Conservation (phyloP, 768 basidiomycete species). For the Epithele typhae region DNA sequence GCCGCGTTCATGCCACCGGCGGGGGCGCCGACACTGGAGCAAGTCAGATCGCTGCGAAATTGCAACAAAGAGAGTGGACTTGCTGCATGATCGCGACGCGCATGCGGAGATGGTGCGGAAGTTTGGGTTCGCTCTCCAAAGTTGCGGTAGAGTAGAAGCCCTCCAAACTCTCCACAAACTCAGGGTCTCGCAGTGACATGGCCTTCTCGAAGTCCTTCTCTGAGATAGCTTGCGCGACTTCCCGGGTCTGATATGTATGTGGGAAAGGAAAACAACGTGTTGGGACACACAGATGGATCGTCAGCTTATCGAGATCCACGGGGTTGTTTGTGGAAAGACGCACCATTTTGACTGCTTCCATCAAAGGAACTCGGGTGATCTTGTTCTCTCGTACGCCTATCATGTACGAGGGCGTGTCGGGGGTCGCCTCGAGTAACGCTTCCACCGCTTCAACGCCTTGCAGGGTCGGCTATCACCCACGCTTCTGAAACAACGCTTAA, state of each 20-base stretch:
- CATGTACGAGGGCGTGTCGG: constrained; percentile 94
- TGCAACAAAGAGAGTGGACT: constrained; percentile 26
- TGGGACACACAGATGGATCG: neutral
- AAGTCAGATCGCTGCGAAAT: neutral
- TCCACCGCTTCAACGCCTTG: constrained; percentile 94
- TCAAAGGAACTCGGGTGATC: constrained; percentile 83
- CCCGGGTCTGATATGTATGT: constrained; percentile 60
- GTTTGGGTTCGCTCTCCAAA: constrained; percentile 36
- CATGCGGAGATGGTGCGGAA: constrained; percentile 46
- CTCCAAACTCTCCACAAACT: constrained; percentile 82
- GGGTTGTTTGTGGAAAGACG: neutral
- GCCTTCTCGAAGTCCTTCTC: constrained; percentile 83
- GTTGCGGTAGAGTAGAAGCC: constrained; percentile 79
- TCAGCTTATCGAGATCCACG: neutral
- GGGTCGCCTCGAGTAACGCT: constrained; percentile 78
- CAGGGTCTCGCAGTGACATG: constrained; percentile 84
- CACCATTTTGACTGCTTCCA: constrained; percentile 92
- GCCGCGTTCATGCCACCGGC: constrained; percentile 99
- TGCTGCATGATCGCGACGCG: constrained; percentile 83
- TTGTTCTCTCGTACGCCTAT: constrained; percentile 96
- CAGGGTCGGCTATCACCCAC: constrained; percentile 69
- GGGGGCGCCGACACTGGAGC: constrained; percentile 82
- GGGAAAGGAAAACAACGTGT: constrained; percentile 5
- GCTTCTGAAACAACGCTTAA: neutral
- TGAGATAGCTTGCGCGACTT: constrained; percentile 78